Evolutionary conservation across 169 alveolate species (phyloP), one percentile per base, ranked within the genome.

Genomic region (Plasmodium gaboni): DNA sequence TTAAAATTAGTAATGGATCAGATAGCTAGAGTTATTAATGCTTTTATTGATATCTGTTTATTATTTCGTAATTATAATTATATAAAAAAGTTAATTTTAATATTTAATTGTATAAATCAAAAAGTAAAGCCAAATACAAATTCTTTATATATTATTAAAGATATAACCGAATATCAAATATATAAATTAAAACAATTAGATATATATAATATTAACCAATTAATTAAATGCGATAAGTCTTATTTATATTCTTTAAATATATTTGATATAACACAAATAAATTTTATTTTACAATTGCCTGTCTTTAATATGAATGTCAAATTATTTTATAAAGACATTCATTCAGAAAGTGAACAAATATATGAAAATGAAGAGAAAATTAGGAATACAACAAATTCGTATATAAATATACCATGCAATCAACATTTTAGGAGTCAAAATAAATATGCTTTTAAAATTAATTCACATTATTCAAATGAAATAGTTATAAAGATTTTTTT

Each of bases 1-100:
- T 93, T 95, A 59, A 96, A 96, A 89, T 87, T 93, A 59, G 97
- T 96, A 12, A 61, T 96, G 19, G 98, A 96, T 73, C 95, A 96
- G 63, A 90, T 96, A 13, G 94, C 96, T 70, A 94, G 98, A 88
- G 94, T 96, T 48, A 74, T 96, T 55, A 93, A 95, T 73, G 94
- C 96, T 15, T 96, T 95, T 96, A 93, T 96, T 15, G 97, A 96
- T 22, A 74, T 87, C 8, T 88, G 89, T 53, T 69, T 76, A 74
- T 69, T 76, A 15, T 53, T 92, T 74, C 64, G 32, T 60, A 57
- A 57, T 44, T 68, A 88, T 89, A 87, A 65, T 74, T 46, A 87
- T 67, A 55, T 92, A 89, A 19, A 92, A 78, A 78, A 26, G n/a
- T 26, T 74, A 51, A 53, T 87, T 61, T 44, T 86, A 44, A 55